Percentiles rank a stretch among this genome's conserved stretches.
These are phyloP conservation scores for Suillus bovinus DNA, from an alignment of 768 basidiomycete genomes.

Conservation along the genomic window DNA sequence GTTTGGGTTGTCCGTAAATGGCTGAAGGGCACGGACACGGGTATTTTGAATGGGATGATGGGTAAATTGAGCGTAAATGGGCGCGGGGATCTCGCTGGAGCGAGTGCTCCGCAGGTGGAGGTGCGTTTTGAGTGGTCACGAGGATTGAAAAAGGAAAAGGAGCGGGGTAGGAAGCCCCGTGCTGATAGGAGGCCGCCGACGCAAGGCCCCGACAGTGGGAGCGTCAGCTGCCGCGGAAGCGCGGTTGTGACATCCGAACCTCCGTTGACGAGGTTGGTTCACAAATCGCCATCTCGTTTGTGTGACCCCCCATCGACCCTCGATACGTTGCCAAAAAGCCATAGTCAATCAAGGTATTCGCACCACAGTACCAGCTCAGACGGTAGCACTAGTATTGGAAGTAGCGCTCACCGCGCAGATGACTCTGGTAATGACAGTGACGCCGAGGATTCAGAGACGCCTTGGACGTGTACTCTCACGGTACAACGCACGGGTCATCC, in stretches of 20 bases:
- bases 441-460: constrained; percentile 94
- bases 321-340: constrained; percentile 13
- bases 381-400: constrained; percentile 25
- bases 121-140: constrained; percentile 82
- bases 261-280: constrained; percentile 11
- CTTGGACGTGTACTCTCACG: constrained; percentile 89
- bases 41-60: constrained; percentile 47
- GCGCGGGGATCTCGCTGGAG: constrained; percentile 22
- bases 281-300: constrained; percentile 12
- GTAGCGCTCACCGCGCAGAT: constrained; percentile 21
- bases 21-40: constrained; percentile 58
- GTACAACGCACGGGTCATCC: constrained; percentile 45
- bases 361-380: constrained; percentile 39
- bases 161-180: constrained; percentile 22
- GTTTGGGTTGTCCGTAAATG: constrained; percentile 78
- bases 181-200: constrained; percentile 16
- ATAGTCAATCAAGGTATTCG: constrained; percentile 43
- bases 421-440: constrained; percentile 83
- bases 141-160: constrained; percentile 24
- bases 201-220: constrained; percentile 13
- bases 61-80: constrained; percentile 36
- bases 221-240: constrained; percentile 19
- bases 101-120: constrained; percentile 47
- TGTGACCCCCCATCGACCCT: constrained; percentile 10
- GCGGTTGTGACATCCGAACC: constrained; percentile 15